phyloP scores from a whole-genome alignment of 1,139 yeast species.

The Candida pseudoviswanathii region DNA sequence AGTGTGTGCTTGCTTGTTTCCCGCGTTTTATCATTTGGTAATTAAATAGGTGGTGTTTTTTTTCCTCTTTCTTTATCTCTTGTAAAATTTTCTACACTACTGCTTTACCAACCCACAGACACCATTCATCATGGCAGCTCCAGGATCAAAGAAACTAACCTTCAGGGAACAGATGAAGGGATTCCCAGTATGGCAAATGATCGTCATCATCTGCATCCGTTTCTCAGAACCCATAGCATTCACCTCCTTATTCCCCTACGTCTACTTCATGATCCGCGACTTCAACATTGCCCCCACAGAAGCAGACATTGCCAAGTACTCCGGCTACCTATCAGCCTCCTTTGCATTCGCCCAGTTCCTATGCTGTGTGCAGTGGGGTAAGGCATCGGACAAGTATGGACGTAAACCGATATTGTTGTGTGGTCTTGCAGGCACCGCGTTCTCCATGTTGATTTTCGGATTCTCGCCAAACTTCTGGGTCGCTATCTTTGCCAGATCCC shows the following conservation, averaged over 20 bases:
- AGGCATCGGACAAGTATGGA: constrained; percentile 34
- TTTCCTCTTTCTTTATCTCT: not conserved
- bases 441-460: constrained; percentile 33
- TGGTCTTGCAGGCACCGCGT: constrained; percentile 36
- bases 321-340: constrained; percentile 40
- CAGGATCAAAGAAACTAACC: constrained; percentile 12
- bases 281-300: constrained; percentile 37
- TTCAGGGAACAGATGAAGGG: constrained; percentile 32
- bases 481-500: constrained; percentile 35
- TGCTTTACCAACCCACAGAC: not conserved
- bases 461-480: constrained; percentile 35
- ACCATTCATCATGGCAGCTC: not conserved
- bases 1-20: too few relatives aligned
- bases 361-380: constrained; percentile 42
- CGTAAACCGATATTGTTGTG: constrained; percentile 33
- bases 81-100: too few relatives aligned
- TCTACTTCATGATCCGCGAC: constrained; percentile 43
- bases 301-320: constrained; percentile 37
- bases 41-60: too few relatives aligned
- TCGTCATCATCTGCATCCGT: constrained; percentile 33
- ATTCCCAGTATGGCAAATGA: constrained; percentile 39
- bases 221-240: constrained; percentile 42
- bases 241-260: constrained; percentile 42
- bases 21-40: too few relatives aligned
- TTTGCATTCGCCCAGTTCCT: constrained; percentile 42